Base-by-base conservation (phyloP, 2,329 filamentous ascomycete genomes). In the Trichoderma polysporum region DNA sequence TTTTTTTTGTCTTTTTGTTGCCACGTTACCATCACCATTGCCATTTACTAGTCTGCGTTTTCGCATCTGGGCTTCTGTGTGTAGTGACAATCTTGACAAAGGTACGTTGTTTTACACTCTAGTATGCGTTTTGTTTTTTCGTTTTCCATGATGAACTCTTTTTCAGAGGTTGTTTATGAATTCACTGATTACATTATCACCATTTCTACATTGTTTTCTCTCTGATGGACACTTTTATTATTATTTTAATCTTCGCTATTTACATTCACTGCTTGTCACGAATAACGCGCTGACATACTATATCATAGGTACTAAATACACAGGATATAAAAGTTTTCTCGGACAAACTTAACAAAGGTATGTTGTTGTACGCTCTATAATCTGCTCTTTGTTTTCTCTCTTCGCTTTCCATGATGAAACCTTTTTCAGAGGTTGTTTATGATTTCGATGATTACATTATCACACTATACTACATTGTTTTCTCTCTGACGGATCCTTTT, bases 81-180 rank as follows among this genome's bases (percentile, higher is more conserved):
- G 6, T 47, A 9, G 60, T 22, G 59, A 52, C n/a, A n/a, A n/a
- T n/a, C n/a, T n/a, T n/a, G n/a, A n/a, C n/a, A n/a, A n/a, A n/a
- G 71, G 75, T 76, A 76, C 62, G 72, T 72, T 71, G 25, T 67
- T 19, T 63, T 50, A 27, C 17, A 31, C 52, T 10, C 29, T 9
- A 9, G 27, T 29, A 19, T 41, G 7, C 29, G 17, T 25, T 47
- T 33, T 41, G 31, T 12, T 37, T 33, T 25, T 4, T 35, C 25
- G 58, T 62, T 15, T 66, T 45, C 41, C 76, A 70, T 81, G 79
- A 81, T 81, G 79, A 81, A 74, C 74, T 68, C 71, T 69, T 66
- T 45, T 73, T 78, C 79, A 80, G 80, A 82, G 80, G 80, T 80
- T 82, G 80, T 82, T 82, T 82, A 82, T 82, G 80, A 82, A 76